A percentile compares a stretch with the other conserved stretches of the same genome.
These are phyloP conservation scores for Exophiala aquamarina DNA, from an alignment of 2,329 filamentous ascomycete species.

Conservation along the genomic window DNA sequence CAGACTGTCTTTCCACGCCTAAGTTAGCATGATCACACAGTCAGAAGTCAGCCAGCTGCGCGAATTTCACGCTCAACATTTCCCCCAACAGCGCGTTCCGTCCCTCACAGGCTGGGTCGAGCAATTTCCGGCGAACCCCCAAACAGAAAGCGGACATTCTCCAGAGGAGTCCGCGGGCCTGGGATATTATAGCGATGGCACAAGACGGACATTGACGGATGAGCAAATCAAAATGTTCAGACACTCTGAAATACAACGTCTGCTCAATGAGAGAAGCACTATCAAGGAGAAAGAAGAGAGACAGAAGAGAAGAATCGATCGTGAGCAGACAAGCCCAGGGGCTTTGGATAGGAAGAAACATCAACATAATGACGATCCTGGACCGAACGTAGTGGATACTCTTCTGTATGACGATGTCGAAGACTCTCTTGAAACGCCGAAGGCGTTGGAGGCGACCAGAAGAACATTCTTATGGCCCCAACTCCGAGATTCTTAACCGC, in stretches of 20 bases:
- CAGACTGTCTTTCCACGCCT: neutral
- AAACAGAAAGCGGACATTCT: neutral
- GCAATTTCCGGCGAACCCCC: neutral
- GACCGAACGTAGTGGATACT: constrained; percentile 7
- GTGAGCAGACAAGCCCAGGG: neutral
- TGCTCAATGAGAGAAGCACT: constrained; percentile 55
- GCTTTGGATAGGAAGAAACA: neutral
- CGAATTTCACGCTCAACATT: constrained; percentile 25
- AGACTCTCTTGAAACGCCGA: no score
- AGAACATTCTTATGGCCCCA: no score
- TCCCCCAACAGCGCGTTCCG: constrained; percentile 21
- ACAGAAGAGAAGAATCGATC: constrained; percentile 4
- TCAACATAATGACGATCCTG: constrained; percentile 15
- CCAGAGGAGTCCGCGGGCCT: constrained; percentile 57
- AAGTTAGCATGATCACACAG: constrained; percentile 13
- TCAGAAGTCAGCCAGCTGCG: constrained; percentile 17
- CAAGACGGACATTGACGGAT: constrained; percentile 85
- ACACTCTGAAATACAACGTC: constrained; percentile 77
- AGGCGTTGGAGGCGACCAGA: neutral
- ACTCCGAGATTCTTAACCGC: no score
- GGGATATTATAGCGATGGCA: constrained; percentile 83
- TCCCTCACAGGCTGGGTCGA: constrained; percentile 1
- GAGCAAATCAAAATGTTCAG: constrained; percentile 88
- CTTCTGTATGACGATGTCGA: constrained; percentile 17
- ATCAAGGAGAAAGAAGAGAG: constrained; percentile 17